Conservation (phyloP, 352 stramenopile genomes). For the Aphanomyces astaci region DNA sequence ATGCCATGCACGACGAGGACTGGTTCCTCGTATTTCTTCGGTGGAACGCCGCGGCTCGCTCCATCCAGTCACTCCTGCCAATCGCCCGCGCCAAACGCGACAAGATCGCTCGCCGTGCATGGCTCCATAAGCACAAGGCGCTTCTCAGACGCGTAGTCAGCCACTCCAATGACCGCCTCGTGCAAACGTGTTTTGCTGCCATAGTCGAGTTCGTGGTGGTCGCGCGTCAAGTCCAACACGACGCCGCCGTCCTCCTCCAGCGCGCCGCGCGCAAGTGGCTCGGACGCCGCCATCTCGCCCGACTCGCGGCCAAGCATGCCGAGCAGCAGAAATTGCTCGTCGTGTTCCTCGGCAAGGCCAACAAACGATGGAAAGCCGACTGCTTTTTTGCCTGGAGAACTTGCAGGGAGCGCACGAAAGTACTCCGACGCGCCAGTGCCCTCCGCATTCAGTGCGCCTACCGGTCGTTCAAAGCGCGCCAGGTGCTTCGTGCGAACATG, state of each 20-base stretch:
- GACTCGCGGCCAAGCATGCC: not conserved
- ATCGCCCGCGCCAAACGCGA: slow-evolving; percentile 35
- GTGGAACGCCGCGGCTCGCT: slow-evolving; percentile 35
- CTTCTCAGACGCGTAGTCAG: slow-evolving; percentile 30
- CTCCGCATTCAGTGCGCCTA: not conserved
- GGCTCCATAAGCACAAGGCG: slow-evolving; percentile 29
- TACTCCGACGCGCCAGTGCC: not conserved
- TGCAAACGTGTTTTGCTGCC: not conserved
- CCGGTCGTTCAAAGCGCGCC: not conserved
- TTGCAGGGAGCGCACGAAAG: not conserved
- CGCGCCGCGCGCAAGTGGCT: slow-evolving; percentile 29
- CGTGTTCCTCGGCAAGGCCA: not conserved
- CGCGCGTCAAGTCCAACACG: slow-evolving; percentile 6
- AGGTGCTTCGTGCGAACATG: not conserved
- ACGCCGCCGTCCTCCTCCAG: slow-evolving; percentile 36
- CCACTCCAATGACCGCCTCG: slow-evolving; percentile 29
- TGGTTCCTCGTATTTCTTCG: slow-evolving; percentile 31
- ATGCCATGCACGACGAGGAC: slow-evolving; percentile 39
- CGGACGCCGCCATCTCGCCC: slow-evolving; percentile 25
- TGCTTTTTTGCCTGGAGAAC: not conserved
- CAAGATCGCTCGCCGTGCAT: slow-evolving; percentile 25
- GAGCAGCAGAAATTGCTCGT: not conserved
- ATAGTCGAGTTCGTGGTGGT: not conserved
- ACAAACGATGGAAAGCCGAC: not conserved
- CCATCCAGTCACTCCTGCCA: slow-evolving; percentile 47